Base-by-base conservation (phyloP, 768 basidiomycete species). In the Russula sp. region DNA sequence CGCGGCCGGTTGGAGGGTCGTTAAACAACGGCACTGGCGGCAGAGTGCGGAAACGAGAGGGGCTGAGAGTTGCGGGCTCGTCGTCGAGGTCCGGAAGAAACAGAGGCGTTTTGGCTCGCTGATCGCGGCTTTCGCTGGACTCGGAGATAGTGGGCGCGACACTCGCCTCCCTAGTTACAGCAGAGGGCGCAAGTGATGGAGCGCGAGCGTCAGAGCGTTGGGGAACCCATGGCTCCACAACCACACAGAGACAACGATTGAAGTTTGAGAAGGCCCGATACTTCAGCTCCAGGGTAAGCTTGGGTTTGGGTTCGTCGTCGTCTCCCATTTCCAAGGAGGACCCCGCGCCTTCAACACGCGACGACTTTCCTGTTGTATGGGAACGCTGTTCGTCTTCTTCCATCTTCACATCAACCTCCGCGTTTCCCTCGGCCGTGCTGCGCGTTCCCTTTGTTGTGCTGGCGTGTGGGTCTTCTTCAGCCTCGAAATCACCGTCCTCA, bases 201-300 rank as follows among this genome's bases (percentile, higher is more conserved):
- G 71, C 70, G 44, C 72, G 75, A 1, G 75, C 67, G 40, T 70
- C 67, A 4, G 73, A 66, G 40, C 77, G 80, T 42, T 84, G 70
- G 14, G 82, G 75, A 4, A 88, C 86, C 79, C 84, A 91, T 16
- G 91, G 92, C 71, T 94, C 91, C 16, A 92, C 84, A 27, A 94
- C 86, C 40, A 94, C 80, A 70, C 88, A 91, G 18, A 94, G 79
- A 71, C 88, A 91, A 58, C 84, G 82, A 0, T 85, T 86, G 61
- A 82, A 81, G 53, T 91, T 84, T 57, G 75, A 79, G 72, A 91
- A 91, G 13, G 88, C 87, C 68, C 82, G 80, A 66, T 89, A 93
- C 58, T 73, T 80, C 40, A 93, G 79, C 59, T 82, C 79, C 39
- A 91, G 75, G 35, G 80, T 66, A 6, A 88, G 85, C 69, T 91